Evolutionary conservation across 164 flowering plant species (phyloP), one percentile per base, ranked within the genome.

Genomic region (Tetracentron sinense): DNA sequence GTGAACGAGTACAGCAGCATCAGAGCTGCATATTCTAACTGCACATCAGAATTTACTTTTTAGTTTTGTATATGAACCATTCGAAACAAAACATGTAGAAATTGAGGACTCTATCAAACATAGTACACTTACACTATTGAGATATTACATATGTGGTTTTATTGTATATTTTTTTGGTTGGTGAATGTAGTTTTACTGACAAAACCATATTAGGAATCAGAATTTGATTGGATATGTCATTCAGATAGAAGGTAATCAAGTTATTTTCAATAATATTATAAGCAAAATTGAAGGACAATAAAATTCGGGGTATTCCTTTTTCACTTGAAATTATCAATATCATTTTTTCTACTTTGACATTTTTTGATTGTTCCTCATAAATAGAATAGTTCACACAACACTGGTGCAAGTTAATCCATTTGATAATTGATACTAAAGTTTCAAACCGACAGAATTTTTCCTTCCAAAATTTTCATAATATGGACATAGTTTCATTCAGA

Each of bases 11-110:
- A 89, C 99, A 59, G 74, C 96, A 67, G 99, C 99, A 78, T 92
- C 99, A 52, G 96, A 62, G 99, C 99, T 31, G 99, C 99, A 75
- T 95, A 89, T 68, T 91, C 99, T n/a, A 91, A 75, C 99, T 94
- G 95, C 79, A 81, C n/a, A 67, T 56, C 52, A 66, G 6, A n/a
- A 48, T 56, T 29, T 33, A 48, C 22, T n/a, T n/a, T 62, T 65
- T 19, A 53, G 53, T 63, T 26, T 29, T 29, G 8, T 7, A 48
- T 26, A 15, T 51, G 2, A 27, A 23, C 28, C 31, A 23, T 57
- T 48, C 17, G 5, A 19, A n/a, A 47, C 17, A 48, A 8, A n/a
- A 53, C 31, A 68, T 60, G 20, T 6, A 49, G 28, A n/a, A 21
- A 7, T 8, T 1, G 22, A 15, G n/a, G 20, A 33, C 6, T 22